Conservation (phyloP, 306 rosid genomes). For the Acacia melanoxylon region DNA sequence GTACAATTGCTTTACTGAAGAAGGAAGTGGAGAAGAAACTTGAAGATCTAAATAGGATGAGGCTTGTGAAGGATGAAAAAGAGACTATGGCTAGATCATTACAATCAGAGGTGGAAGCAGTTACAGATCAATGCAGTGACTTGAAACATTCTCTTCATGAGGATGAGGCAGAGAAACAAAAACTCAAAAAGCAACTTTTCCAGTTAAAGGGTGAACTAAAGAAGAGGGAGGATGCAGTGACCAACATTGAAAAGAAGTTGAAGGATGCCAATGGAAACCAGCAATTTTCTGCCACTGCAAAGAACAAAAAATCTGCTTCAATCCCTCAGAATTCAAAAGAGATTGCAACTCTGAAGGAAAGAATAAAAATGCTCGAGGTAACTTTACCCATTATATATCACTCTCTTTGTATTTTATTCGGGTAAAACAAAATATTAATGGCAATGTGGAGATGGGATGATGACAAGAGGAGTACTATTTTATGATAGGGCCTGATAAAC, state of each 20-base stretch:
- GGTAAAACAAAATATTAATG: neutral
- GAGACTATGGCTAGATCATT: slow-evolving; percentile 43
- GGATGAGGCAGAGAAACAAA: slow-evolving; percentile 77
- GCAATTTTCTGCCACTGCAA: slow-evolving; percentile 36
- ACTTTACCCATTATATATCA: slow-evolving; percentile 11
- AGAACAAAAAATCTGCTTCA: slow-evolving; percentile 47
- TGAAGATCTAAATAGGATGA: slow-evolving; percentile 50
- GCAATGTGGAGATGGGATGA: slow-evolving; percentile 5
- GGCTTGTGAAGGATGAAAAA: slow-evolving; percentile 52
- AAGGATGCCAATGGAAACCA: slow-evolving; percentile 53
- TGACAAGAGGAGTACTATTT: slow-evolving; percentile 14
- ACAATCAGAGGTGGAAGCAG: slow-evolving; percentile 60
- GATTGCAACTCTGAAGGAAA: slow-evolving; percentile 67
- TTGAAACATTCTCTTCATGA: slow-evolving; percentile 52
- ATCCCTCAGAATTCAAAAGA: slow-evolving; percentile 57
- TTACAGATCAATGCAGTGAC: slow-evolving; percentile 58
- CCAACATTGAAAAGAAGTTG: slow-evolving; percentile 56
- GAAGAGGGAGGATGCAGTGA: slow-evolving; percentile 66
- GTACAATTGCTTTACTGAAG: slow-evolving; percentile 50
- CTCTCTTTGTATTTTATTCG: neutral
- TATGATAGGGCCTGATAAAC: slow-evolving; percentile 61
- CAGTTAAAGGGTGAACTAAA: slow-evolving; percentile 63
- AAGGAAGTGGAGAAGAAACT: slow-evolving; percentile 59
- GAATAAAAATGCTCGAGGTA: slow-evolving; percentile 87
- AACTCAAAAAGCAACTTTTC: slow-evolving; percentile 61